Base-by-base conservation (phyloP, 129 eudicot genomes). In the sunflower (Helianthus annuus) region DNA sequence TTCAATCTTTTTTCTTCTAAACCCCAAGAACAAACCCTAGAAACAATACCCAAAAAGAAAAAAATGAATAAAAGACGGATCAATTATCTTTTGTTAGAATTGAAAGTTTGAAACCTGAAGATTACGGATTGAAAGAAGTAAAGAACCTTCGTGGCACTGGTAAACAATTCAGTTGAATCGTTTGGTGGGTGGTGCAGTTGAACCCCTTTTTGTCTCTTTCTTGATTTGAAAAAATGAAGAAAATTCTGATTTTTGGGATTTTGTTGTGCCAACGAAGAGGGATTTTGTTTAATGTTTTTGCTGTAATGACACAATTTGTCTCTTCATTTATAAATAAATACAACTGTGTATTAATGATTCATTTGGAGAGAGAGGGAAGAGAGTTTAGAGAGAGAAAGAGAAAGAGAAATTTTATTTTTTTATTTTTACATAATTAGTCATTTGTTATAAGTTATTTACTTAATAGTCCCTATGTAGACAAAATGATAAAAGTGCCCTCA, bases 161-260 rank as follows among this genome's bases (percentile, higher is more conserved):
- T 67, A 86, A 85, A 84, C 63, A 76, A 80, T 83, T 88, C 96
- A 70, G 88, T 84, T 87, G 96, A 90, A 87, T 82, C 83, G 88
- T 80, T 86, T 71, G 29, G 40, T 78, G 71, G 72, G 72, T 70
- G 82, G 82, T 78, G 82, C 44, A 70, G 82, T 70, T 78, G 72
- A 78, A 78, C 72, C 42, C 77, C 63, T 14, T 49, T 19, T 11
- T 52, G 11, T 46, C 14, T 74, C 39, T 67, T 69, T 77, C 56
- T 70, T 60, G 71, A 62, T 61, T 61, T 70, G 22, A 14, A 61
- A 70, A 63, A 61, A 6, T 4, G 66, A 19, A 62, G 36, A 51
- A 60, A 42, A 70, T 78, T 34, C 66, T 53, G 44, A 78, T 44
- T 27, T 70, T 70, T 42, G 81, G n/a, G n/a, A n/a, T n/a, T n/a